phyloP scores from a whole-genome alignment of 129 eudicot species.

The Escallonia rubra region DNA sequence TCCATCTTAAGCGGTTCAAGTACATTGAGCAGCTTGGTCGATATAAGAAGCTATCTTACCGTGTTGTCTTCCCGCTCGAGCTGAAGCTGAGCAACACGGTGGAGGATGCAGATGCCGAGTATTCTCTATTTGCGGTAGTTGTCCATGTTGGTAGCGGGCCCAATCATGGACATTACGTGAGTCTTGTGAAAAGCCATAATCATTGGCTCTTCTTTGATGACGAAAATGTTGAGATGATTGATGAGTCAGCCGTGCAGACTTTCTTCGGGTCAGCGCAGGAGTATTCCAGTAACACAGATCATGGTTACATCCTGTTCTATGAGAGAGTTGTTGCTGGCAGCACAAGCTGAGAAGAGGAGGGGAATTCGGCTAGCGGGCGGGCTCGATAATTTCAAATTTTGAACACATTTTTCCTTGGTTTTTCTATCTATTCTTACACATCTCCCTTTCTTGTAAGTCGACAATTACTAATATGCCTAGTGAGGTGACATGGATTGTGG shows the following conservation, averaged over 20 bases:
- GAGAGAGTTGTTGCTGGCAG: slow-evolving; percentile 42
- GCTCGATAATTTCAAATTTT: slow-evolving; percentile 12
- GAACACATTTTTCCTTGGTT: slow-evolving; percentile 1
- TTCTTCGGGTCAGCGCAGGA: slow-evolving; percentile 78
- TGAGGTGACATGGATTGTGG: slow-evolving; percentile 1
- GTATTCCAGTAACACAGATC: slow-evolving; percentile 70
- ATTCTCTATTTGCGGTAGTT: slow-evolving; percentile 63
- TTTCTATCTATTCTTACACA: background rate
- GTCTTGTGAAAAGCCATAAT: slow-evolving; percentile 68
- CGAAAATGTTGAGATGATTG: slow-evolving; percentile 77
- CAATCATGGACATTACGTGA: slow-evolving; percentile 68
- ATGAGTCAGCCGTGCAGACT: slow-evolving; percentile 68
- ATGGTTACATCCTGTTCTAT: slow-evolving; percentile 66
- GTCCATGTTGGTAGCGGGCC: slow-evolving; percentile 81
- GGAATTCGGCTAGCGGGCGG: background rate
- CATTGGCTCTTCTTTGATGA: slow-evolving; percentile 80
- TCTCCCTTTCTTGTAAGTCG: background rate
- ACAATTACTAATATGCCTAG: background rate
- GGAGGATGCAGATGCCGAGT: slow-evolving; percentile 68
- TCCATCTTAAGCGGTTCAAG: slow-evolving; percentile 71
- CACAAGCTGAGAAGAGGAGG: slow-evolving; percentile 20
- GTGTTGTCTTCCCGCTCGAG: slow-evolving; percentile 72
- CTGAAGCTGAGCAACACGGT: slow-evolving; percentile 67
- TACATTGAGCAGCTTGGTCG: slow-evolving; percentile 71
- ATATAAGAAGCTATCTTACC: slow-evolving; percentile 63